Conservation (phyloP, 2,329 filamentous ascomycete genomes). For the Fusarium devonianum region DNA sequence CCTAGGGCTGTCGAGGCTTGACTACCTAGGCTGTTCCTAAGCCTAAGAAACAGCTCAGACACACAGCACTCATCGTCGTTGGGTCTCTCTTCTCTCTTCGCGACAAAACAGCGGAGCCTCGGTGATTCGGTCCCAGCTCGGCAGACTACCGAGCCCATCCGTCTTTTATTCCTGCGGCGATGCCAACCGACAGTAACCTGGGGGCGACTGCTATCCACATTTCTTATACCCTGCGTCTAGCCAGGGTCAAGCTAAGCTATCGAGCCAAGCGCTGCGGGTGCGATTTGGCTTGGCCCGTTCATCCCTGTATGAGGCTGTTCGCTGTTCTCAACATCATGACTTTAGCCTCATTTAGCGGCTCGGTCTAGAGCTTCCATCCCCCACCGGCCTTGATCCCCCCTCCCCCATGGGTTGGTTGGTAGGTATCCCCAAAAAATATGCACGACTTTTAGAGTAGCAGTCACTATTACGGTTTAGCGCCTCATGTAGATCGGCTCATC, state of each 20-base stretch:
- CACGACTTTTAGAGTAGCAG: too few relatives aligned
- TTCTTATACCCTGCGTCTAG: background rate
- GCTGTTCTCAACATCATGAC: too few relatives aligned
- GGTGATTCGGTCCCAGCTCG: slow-evolving; percentile 11
- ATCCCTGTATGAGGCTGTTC: background rate
- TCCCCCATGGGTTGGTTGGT: too few relatives aligned
- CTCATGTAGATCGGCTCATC: slow-evolving; percentile 36
- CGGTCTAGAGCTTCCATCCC: slow-evolving; percentile 16
- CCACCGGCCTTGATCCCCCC: too few relatives aligned
- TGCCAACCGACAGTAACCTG: slow-evolving; percentile 3
- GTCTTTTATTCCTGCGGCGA: background rate
- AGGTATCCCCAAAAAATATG: too few relatives aligned
- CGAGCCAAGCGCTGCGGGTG: too few relatives aligned
- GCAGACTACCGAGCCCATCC: slow-evolving; percentile 10
- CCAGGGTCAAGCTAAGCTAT: background rate
- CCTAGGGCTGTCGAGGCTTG: background rate
- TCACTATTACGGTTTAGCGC: slow-evolving; percentile 35
- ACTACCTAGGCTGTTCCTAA: too few relatives aligned
- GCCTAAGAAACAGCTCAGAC: background rate
- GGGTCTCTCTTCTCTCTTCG: background rate
- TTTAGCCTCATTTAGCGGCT: slow-evolving; percentile 20
- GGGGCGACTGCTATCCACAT: slow-evolving; percentile 13
- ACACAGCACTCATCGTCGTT: background rate
- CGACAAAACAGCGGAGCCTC: background rate
- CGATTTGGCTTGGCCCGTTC: too few relatives aligned